These are phyloP conservation scores for Blastomyces parvus DNA, from an alignment of 2,329 filamentous ascomycete species.

Conservation along the genomic window DNA sequence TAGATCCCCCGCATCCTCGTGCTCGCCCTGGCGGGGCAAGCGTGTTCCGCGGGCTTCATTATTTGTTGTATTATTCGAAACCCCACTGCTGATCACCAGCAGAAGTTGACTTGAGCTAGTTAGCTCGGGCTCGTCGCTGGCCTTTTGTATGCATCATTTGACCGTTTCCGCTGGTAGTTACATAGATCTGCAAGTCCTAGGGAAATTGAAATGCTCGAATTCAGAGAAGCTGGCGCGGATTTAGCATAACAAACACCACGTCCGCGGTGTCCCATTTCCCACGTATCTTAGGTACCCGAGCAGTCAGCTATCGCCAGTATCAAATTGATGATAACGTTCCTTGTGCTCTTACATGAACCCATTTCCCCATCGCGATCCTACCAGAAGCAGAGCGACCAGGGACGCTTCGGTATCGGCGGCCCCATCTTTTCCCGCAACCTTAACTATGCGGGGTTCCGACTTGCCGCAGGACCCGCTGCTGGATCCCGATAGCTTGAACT, in stretches of 20 bases:
- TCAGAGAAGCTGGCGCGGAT: no score
- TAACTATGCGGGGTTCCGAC: background rate
- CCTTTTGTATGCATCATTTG: no score
- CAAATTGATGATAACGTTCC: background rate
- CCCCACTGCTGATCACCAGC: no score
- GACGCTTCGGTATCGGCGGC: background rate
- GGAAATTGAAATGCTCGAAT: no score
- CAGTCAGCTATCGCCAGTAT: background rate
- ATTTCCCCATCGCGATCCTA: background rate
- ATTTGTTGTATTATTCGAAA: no score
- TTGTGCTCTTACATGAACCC: background rate
- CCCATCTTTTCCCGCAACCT: background rate
- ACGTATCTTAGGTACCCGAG: background rate
- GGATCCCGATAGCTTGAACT: background rate
- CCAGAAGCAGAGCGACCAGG: background rate
- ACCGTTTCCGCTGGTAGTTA: no score
- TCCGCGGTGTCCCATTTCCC: no score
- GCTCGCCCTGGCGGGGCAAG: background rate
- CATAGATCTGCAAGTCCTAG: no score
- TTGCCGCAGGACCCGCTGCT: background rate
- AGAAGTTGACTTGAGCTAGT: no score
- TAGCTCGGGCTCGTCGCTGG: no score
- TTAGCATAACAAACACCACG: no score
- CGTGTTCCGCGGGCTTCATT: no score
- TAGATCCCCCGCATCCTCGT: slow-evolving; percentile 42